These are phyloP conservation scores for Coemansia sp. DNA, from an alignment of 192 early-diverging fungal species.

Conservation along the genomic window DNA sequence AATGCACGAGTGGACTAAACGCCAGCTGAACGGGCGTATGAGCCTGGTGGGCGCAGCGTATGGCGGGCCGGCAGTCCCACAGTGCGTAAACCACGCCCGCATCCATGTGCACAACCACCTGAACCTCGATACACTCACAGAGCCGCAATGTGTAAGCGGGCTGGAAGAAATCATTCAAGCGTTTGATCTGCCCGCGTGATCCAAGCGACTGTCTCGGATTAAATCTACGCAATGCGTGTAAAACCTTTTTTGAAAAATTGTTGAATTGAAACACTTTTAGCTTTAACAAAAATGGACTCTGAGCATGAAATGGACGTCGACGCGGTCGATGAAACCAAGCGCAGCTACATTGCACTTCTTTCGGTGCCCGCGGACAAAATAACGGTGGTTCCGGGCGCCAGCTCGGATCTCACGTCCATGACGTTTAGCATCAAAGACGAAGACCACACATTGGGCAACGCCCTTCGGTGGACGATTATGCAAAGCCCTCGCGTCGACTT, in stretches of 20 bases:
- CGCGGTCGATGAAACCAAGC: conserved; percentile 1
- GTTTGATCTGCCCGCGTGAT: conserved; percentile 19
- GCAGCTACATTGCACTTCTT: conserved; percentile 43
- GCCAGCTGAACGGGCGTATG: conserved; percentile 57
- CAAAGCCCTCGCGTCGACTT: conserved; percentile 90
- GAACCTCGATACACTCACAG: conserved; percentile 37
- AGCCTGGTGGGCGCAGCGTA: conserved; percentile 80
- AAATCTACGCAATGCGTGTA: background rate
- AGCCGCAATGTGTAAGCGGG: conserved; percentile 36
- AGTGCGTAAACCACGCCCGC: conserved; percentile 70
- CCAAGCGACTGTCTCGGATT: background rate
- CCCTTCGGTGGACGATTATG: conserved; percentile 89
- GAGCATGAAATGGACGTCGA: conserved; percentile 20
- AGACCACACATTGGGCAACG: conserved; percentile 96
- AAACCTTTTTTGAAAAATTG: background rate
- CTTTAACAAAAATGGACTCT: background rate
- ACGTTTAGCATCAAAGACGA: conserved; percentile 91
- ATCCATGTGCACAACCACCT: conserved; percentile 61
- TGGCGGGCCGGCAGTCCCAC: conserved; percentile 81
- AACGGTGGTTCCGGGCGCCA: conserved; percentile 57
- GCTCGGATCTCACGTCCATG: conserved; percentile 69
- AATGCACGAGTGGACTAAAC: conserved; percentile 61
- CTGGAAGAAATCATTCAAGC: conserved; percentile 37
- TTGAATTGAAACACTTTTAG: background rate
- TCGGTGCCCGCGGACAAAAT: conserved; percentile 43